phyloP scores from a whole-genome alignment of 148 eudicot genomes.

The Nepenthes mirabilis region DNA sequence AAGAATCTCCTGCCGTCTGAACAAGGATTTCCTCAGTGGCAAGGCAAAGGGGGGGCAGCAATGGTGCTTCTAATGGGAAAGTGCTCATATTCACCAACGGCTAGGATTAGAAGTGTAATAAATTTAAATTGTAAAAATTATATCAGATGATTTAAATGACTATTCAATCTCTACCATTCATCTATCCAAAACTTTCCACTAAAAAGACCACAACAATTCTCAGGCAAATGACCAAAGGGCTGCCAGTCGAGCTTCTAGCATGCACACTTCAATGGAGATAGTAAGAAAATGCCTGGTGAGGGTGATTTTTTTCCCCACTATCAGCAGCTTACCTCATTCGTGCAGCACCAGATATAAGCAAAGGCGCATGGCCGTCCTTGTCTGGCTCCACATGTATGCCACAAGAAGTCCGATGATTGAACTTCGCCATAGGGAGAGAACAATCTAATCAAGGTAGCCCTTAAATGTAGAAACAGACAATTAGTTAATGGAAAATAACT shows the following conservation, averaged over 20 bases:
- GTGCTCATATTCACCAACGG: too few relatives aligned
- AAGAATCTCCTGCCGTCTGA: conserved; percentile 21
- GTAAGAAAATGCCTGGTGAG: conserved; percentile 12
- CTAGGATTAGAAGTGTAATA: too few relatives aligned
- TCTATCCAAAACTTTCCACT: too few relatives aligned
- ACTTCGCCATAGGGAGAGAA: conserved; percentile 87
- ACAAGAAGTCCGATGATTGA: conserved; percentile 67
- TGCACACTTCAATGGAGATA: conserved; percentile 68
- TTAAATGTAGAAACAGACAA: conserved; percentile 4
- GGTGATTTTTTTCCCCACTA: too few relatives aligned
- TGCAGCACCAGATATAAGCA: conserved; percentile 73
- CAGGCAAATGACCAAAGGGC: conserved; percentile 67
- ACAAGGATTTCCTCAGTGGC: conserved; percentile 49
- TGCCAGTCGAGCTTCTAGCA: conserved; percentile 91
- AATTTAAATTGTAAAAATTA: too few relatives aligned
- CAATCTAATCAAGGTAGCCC: conserved; percentile 76
- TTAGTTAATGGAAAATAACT: not conserved
- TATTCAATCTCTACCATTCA: too few relatives aligned
- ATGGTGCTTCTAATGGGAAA: too few relatives aligned
- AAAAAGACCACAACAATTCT: too few relatives aligned
- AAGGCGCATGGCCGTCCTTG: conserved; percentile 94
- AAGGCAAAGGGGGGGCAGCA: conserved; percentile 6
- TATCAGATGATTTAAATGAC: too few relatives aligned
- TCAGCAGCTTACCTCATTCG: conserved; percentile 56
- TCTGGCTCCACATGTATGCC: conserved; percentile 86